These are phyloP conservation scores for Spongispora temasekensis DNA, from an alignment of 1,284 basidiomycete genomes.

Conservation along the genomic window DNA sequence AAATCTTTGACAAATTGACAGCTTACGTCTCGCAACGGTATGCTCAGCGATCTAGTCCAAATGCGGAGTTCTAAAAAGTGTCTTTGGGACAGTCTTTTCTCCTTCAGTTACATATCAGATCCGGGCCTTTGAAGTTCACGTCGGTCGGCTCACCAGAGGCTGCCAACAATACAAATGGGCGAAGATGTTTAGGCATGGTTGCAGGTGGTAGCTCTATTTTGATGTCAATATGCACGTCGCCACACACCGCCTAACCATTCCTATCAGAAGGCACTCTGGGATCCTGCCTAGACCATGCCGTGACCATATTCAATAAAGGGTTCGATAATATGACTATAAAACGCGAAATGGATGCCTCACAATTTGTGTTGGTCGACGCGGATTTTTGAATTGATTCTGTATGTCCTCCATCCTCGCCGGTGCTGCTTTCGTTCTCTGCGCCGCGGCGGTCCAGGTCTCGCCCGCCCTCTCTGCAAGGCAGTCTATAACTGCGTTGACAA, in stretches of 20 bases:
- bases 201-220: background rate
- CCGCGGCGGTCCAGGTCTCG: conserved; percentile 21
- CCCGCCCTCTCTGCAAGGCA: conserved; percentile 32
- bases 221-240: background rate
- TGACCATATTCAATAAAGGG: conserved; percentile 10
- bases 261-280: conserved; percentile 12
- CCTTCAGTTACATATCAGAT: too few species aligned
- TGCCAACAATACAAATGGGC: too few species aligned
- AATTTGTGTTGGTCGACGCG: background rate
- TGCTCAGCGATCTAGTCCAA: too few species aligned
- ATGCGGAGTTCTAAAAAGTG: too few species aligned
- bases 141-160: too few species aligned
- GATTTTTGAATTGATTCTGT: background rate
- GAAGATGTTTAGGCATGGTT: background rate
- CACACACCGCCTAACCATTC: background rate
- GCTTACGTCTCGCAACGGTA: too few species aligned
- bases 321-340: conserved; percentile 1
- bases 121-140: too few species aligned
- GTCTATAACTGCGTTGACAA: conserved; percentile 44
- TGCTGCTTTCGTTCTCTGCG: conserved; percentile 15
- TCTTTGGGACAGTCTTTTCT: too few species aligned
- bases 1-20: too few species aligned
- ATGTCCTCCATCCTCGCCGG: conserved; percentile 24
- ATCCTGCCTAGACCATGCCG: background rate
- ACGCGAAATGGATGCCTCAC: background rate